Evolutionary conservation across 345 rosid genomes (phyloP).

Genomic region (Hypericum androsaemum): DNA sequence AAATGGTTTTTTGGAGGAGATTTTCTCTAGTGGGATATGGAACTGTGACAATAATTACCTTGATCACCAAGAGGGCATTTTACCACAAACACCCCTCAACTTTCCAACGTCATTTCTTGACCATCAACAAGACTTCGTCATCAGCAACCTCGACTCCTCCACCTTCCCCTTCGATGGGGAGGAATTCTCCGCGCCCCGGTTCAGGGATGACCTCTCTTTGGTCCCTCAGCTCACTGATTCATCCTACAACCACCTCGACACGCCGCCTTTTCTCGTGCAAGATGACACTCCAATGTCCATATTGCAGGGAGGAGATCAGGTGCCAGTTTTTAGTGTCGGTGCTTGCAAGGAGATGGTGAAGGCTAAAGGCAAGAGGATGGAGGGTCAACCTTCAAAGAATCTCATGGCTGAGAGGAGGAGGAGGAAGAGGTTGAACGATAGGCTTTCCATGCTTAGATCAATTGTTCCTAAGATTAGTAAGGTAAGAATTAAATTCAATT

Average conservation of each 20-base stretch:
- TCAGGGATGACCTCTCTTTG: conserved; percentile 13
- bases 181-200: conserved; percentile 15
- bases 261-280: conserved; percentile 29
- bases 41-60: conserved; percentile 1
- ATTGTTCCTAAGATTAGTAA: conserved; percentile 40
- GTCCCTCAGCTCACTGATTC: conserved; percentile 31
- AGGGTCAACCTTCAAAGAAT: conserved; percentile 32
- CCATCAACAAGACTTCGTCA: conserved; percentile 23
- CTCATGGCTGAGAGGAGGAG: conserved; percentile 37
- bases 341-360: conserved; percentile 20
- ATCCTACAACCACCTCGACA: conserved; percentile 23
- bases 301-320: conserved; percentile 30
- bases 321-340: conserved; percentile 22
- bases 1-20: conserved; percentile 27
- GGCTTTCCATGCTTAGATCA: conserved; percentile 32
- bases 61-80: neutral
- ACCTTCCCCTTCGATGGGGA: conserved; percentile 19
- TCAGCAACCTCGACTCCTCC: conserved; percentile 21
- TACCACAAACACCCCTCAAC: no score
- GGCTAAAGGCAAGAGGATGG: conserved; percentile 22
- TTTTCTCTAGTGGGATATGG: conserved; percentile 11
- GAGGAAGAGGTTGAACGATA: conserved; percentile 29
- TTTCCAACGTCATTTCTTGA: no score
- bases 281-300: conserved; percentile 24
- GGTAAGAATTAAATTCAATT: conserved; percentile 10